A percentile compares a stretch with the other conserved stretches of the same genome.
These are phyloP conservation scores for Passiflora organensis DNA, from an alignment of 345 rosid species.

Conservation along the genomic window DNA sequence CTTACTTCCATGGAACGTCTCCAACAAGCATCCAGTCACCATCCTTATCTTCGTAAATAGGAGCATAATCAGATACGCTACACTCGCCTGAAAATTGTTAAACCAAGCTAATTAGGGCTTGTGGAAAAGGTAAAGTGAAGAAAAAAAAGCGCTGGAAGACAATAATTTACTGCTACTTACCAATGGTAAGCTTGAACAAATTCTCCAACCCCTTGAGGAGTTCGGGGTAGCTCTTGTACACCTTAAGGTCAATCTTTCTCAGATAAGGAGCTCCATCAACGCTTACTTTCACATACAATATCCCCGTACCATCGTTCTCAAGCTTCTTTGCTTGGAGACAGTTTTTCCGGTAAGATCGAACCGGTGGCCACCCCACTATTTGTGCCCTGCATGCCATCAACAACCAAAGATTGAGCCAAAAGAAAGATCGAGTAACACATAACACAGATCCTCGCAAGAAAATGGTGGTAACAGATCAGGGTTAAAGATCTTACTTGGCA, in stretches of 20 bases:
- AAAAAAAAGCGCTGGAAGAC: not conserved
- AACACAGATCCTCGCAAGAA: not conserved
- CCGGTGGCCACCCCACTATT: conserved; percentile 29
- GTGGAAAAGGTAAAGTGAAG: not conserved
- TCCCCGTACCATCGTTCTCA: not conserved
- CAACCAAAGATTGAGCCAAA: no score
- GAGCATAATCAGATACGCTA: conserved; percentile 16
- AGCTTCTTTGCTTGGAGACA: conserved; percentile 7
- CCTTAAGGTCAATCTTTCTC: conserved; percentile 23
- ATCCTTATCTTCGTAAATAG: conserved; percentile 22
- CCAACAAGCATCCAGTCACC: conserved; percentile 26
- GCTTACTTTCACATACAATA: conserved; percentile 22
- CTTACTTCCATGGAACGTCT: conserved; percentile 25
- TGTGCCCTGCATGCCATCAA: conserved; percentile 15
- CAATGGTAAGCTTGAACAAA: conserved; percentile 23
- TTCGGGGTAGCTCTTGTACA: conserved; percentile 20
- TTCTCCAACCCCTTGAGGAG: conserved; percentile 21
- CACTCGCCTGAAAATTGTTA: conserved; percentile 7
- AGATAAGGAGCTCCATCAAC: conserved; percentile 25
- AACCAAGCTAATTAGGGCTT: not conserved
- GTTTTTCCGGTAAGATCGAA: conserved; percentile 19
- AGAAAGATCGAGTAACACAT: no score
- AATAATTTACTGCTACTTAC: not conserved
- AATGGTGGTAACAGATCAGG: not conserved
- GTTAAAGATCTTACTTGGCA: conserved; percentile 41